Evolutionary conservation across 352 stramenopile genomes (phyloP).

Genomic region (Phytophthora megakarya): DNA sequence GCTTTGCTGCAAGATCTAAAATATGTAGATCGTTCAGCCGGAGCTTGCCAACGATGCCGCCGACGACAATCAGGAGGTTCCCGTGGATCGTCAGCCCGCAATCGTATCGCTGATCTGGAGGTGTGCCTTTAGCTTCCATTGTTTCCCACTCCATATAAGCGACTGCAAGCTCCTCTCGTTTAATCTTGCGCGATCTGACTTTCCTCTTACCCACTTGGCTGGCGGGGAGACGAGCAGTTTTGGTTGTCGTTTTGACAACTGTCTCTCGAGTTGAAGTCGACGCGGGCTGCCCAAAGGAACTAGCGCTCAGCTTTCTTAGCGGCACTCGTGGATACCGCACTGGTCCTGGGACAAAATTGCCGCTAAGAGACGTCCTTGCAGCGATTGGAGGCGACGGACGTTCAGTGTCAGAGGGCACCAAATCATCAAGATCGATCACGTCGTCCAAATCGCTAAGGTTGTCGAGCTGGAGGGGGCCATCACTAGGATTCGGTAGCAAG

Average conservation of each 20-base stretch:
- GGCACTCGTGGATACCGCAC: constrained; percentile 12
- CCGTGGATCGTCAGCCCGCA: constrained; percentile 53
- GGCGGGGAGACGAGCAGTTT: constrained; percentile 4
- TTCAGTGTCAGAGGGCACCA: constrained; percentile 53
- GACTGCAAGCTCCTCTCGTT: constrained; percentile 34
- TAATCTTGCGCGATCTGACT: constrained; percentile 41
- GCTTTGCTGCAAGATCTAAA: constrained; percentile 40
- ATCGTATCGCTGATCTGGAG: constrained; percentile 55
- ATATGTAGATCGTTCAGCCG: constrained; percentile 59
- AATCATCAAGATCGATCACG: constrained; percentile 60
- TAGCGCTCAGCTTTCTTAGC: constrained; percentile 20
- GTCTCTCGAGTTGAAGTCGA: constrained; percentile 7
- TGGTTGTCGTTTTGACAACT: constrained; percentile 6
- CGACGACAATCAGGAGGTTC: constrained; percentile 56
- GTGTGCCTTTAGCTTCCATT: constrained; percentile 32
- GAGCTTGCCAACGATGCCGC: constrained; percentile 61
- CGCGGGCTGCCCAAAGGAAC: constrained; percentile 4
- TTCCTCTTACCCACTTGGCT: constrained; percentile 36
- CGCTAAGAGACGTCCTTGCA: constrained; percentile 35
- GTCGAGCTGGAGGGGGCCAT: constrained; percentile 46
- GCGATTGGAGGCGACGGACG: constrained; percentile 33
- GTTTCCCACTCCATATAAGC: constrained; percentile 43
- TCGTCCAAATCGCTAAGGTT: constrained; percentile 61
- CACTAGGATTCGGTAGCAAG: constrained; percentile 35
- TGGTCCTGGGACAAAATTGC: constrained; percentile 32